Evolutionary conservation across 768 basidiomycete genomes (phyloP).

Genomic region (Serendipita vermifera): DNA sequence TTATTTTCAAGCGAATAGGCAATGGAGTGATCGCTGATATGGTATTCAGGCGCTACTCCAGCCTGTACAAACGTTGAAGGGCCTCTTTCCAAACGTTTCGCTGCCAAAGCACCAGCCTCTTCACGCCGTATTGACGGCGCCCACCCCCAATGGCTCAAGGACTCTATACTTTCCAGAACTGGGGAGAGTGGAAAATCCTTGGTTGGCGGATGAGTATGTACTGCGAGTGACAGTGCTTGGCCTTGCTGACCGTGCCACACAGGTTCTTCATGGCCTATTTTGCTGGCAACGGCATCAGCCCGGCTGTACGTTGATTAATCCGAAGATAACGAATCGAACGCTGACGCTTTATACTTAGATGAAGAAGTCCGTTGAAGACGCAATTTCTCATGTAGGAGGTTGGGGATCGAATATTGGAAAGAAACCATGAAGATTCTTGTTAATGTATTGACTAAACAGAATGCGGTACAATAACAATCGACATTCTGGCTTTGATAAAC

Average conservation of each 20-base stretch:
- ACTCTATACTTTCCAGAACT: slow-evolving; percentile 56
- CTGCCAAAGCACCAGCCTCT: slow-evolving; percentile 54
- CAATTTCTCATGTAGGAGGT: too few relatives aligned
- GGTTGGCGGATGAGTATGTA: slow-evolving; percentile 39
- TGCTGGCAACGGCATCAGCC: slow-evolving; percentile 14
- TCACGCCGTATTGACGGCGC: slow-evolving; percentile 54
- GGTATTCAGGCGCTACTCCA: slow-evolving; percentile 31
- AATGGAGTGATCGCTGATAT: background rate
- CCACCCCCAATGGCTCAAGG: slow-evolving; percentile 37
- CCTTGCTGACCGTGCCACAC: too few relatives aligned
- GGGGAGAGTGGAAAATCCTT: slow-evolving; percentile 56
- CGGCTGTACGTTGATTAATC: slow-evolving; percentile 10
- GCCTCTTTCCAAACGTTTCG: slow-evolving; percentile 59
- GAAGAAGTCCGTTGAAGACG: slow-evolving; percentile 4
- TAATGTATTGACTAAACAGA: too few relatives aligned
- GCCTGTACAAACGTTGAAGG: slow-evolving; percentile 58
- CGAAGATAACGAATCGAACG: background rate
- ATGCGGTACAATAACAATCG: too few relatives aligned
- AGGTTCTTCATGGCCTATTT: slow-evolving; percentile 14
- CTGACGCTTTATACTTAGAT: background rate
- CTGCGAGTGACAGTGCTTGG: slow-evolving; percentile 7
- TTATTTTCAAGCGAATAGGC: background rate
- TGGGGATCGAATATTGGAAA: too few relatives aligned
- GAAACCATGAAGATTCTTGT: too few relatives aligned
- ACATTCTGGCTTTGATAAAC: too few relatives aligned